Evolutionary conservation across 305 asterid genomes (phyloP), one percentile per base, ranked within the genome.

Genomic region (Fraxinus albicans): DNA sequence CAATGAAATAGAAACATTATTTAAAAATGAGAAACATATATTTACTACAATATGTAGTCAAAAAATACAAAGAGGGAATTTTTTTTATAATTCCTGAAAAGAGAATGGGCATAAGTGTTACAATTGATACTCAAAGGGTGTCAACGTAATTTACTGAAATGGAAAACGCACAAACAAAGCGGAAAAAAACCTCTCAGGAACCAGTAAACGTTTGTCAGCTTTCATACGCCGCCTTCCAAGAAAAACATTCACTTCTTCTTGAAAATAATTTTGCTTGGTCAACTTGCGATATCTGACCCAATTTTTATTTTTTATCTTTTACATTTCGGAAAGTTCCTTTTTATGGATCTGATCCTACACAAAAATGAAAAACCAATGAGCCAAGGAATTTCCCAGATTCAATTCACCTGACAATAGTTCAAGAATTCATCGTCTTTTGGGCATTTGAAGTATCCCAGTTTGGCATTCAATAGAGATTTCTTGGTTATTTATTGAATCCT

Each of bases 251-350:
- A 55, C 72, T 73, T 80, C 72, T 73, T 80, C 12, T 77, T 5
- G 6, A 27, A 77, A 77, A 47, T 3, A 73, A 76, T 1, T 81
- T 84, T 86, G 78, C 76, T 76, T 58, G 90, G 90, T 87, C 89
- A 89, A 86, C 85, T 38, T 36, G 89, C 90, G 89, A 84, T 86
- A 76, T 79, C 77, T 72, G 76, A 77, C 23, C 82, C 83, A 79
- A 53, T 79, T 70, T 67, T 35, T 31, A 35, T 83, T 63, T 27
- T 25, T 60, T 79, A 9, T 6, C 3, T n/a, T n/a, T 55, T n/a
- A 60, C 15, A 42, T 35, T 84, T 58, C 73, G 15, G 10, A 9
- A 50, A 77, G 55, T 69, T 82, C 77, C 73, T 44, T 36, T 38
- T 9, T 25, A 38, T 77, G 87, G 88, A 89, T 86, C 89, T 74